phyloP scores from a whole-genome alignment of 768 basidiomycete genomes.

The Chalciporus piperatus region DNA sequence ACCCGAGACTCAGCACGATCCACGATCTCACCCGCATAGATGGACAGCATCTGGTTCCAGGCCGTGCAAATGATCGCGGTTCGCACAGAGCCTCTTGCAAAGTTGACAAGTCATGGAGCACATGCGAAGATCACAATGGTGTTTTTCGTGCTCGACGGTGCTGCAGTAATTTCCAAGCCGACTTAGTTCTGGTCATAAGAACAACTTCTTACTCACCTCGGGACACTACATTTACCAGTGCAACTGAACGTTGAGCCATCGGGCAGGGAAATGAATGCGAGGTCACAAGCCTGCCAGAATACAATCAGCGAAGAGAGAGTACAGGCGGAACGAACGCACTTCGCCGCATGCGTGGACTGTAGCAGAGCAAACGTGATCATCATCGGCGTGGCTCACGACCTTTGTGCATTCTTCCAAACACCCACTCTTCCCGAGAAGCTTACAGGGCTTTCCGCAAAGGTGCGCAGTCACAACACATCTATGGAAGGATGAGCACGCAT shows the following conservation, averaged over 20 bases:
- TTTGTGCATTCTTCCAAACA: slow-evolving; percentile 54
- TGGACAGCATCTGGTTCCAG: slow-evolving; percentile 40
- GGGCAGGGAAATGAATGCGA: slow-evolving; percentile 27
- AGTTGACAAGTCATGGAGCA: slow-evolving; percentile 56
- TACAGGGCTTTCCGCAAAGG: slow-evolving; percentile 53
- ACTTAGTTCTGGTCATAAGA: not conserved
- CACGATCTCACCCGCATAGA: slow-evolving; percentile 50
- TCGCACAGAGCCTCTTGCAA: slow-evolving; percentile 51
- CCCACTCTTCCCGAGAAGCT: slow-evolving; percentile 43
- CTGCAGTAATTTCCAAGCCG: slow-evolving; percentile 25
- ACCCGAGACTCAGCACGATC: slow-evolving; percentile 3
- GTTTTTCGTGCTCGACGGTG: slow-evolving; percentile 43
- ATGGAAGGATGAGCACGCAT: not conserved
- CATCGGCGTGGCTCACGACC: slow-evolving; percentile 46
- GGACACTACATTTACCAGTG: slow-evolving; percentile 38
- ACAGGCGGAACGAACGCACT: slow-evolving; percentile 28
- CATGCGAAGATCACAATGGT: slow-evolving; percentile 49
- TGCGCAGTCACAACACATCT: slow-evolving; percentile 54
- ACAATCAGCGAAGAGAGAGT: too few species aligned
- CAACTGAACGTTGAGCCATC: slow-evolving; percentile 37
- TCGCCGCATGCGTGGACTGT: slow-evolving; percentile 52
- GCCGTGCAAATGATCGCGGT: slow-evolving; percentile 50
- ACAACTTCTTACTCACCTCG: slow-evolving; percentile 33
- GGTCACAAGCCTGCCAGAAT: slow-evolving; percentile 36
- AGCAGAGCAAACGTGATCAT: slow-evolving; percentile 53